phyloP scores from a whole-genome alignment of 164 flowering plant genomes.

The Magnolia sinica region DNA sequence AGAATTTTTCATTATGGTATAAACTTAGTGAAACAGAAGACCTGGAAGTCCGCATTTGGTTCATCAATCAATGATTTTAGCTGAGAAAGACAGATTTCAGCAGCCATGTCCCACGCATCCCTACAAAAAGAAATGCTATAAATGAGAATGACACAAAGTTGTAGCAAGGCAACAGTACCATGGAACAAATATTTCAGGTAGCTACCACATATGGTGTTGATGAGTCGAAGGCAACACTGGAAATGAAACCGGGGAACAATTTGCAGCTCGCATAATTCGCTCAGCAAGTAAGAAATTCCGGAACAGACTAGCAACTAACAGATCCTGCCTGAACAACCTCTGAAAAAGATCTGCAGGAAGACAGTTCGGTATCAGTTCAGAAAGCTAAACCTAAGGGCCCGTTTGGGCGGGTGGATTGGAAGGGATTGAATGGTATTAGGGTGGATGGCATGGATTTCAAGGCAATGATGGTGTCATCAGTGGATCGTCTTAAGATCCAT shows the following conservation, averaged over 20 bases:
- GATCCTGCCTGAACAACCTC: conserved; percentile 91
- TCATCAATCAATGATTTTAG: conserved; percentile 70
- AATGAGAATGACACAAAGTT: conserved; percentile 10
- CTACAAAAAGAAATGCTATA: conserved; percentile 28
- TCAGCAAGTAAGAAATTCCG: conserved; percentile 94
- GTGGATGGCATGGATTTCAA: no score
- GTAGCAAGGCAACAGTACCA: conserved; percentile 1
- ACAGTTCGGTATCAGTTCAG: conserved; percentile 2
- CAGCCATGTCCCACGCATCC: conserved; percentile 99
- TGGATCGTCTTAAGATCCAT: no score
- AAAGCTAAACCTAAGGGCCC: no score
- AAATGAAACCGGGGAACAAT: conserved; percentile 90
- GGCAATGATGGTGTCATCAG: no score
- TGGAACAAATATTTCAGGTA: conserved; percentile 1
- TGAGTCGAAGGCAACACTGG: conserved; percentile 95
- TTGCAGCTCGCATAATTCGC: conserved; percentile 98
- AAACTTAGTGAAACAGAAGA: conserved; percentile 14
- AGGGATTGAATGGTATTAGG: no score
- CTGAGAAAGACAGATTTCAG: conserved; percentile 93
- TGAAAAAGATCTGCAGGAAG: conserved; percentile 83
- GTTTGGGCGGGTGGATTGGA: no score
- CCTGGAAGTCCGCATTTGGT: conserved; percentile 92
- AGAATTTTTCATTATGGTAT: neutral
- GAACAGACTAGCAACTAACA: conserved; percentile 92
- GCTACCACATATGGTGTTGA: conserved; percentile 99